Evolutionary conservation across 441 rosid genomes (phyloP).

Genomic region (Capsella rubella): DNA sequence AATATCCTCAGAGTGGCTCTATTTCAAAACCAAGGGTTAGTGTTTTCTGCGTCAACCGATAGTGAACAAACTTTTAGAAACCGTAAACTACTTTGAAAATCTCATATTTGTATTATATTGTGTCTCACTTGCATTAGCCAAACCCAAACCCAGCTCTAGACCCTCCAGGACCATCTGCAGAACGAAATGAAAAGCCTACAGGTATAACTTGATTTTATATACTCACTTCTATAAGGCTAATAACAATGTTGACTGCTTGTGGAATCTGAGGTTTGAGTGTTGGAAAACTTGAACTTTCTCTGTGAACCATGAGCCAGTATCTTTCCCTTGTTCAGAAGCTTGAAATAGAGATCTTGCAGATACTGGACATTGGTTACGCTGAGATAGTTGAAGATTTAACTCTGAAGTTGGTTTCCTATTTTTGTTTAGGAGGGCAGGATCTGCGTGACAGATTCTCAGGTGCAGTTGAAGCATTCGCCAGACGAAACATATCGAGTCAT

Average conservation of each 20-base stretch:
- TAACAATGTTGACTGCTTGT: constrained; percentile 2
- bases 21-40: constrained; percentile 62
- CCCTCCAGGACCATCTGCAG: constrained; percentile 58
- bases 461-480: constrained; percentile 62
- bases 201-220: constrained; percentile 49
- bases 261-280: constrained; percentile 9
- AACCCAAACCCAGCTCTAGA: constrained; percentile 56
- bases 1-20: constrained; percentile 67
- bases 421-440: constrained; percentile 56
- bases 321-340: background rate
- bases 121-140: constrained; percentile 48
- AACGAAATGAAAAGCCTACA: constrained; percentile 65
- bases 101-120: constrained; percentile 10
- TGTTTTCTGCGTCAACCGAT: constrained; percentile 2
- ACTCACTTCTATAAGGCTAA: background rate
- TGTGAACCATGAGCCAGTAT: background rate
- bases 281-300: background rate
- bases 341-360: constrained; percentile 9
- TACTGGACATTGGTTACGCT: background rate
- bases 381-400: background rate
- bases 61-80: background rate
- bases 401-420: constrained; percentile 8
- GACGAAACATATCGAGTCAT: constrained; percentile 55
- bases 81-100: background rate
- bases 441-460: constrained; percentile 66